Base-by-base conservation (phyloP, 179 eudicot genomes). In the Silene noctiflora region DNA sequence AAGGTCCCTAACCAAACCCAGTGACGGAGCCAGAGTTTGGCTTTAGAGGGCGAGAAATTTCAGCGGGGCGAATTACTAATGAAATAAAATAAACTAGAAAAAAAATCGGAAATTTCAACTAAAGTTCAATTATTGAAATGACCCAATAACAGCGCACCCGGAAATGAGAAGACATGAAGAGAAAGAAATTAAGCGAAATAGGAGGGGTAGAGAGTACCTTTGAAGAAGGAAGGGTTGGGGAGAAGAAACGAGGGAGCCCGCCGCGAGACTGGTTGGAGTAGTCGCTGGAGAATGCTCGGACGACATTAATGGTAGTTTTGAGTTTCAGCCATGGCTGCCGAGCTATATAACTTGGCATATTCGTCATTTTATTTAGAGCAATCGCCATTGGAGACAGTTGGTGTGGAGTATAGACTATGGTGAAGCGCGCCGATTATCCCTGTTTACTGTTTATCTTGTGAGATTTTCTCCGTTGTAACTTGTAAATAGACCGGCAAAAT, bases 171-270 rank as follows among this genome's bases (percentile, higher is more conserved):
- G 4, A 60, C 29, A 1, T 2, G 1, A 60, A 62, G 42, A 3
- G 0, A 11, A 25, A 4, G 1, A 19, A 64, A 29, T 2, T 64
- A 27, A 17, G 35, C 6, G 5, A 19, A 61, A 44, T 74, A 71
- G 69, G 48, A 75, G 76, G 64, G 13, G 69, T 13, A 44, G 69
- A 39, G 66, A 62, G 19, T 4, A 68, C 98, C 96, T 88, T 83
- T 73, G 90, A 88, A 80, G 85, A 71, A 76, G 96, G 98, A 67
- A 94, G 89, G 35, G 85, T 76, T 19, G 85, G 79, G 61, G 97
- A 92, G 92, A 84, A 89, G 87, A 94, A 94, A 62, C 98, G 94
- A 83, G 98, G 96, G 35, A 94, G 94, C 72, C 92, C 89, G 5
- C 97, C 98, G 19, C 92, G 96, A 72, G 97, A 92, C 78, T 94